Conservation (phyloP, 83 land plant species). For the Isoetes engelmannii region DNA sequence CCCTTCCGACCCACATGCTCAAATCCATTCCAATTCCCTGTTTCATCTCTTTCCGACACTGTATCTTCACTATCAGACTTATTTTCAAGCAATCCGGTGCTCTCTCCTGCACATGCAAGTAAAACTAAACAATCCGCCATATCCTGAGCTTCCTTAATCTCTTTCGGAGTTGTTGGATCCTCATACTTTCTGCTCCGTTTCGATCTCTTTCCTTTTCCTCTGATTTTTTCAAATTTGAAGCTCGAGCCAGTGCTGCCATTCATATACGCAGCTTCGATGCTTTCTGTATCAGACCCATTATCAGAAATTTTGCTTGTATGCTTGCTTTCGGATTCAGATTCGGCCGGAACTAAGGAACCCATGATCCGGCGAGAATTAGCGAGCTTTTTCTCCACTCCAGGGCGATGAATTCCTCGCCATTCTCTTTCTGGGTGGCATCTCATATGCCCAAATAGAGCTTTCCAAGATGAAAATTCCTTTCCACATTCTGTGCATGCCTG, state of each 20-base stretch:
- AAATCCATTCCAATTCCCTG: not conserved
- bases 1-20: not conserved
- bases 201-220: not conserved
- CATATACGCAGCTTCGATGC: not conserved
- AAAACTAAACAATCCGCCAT: conserved; percentile 33
- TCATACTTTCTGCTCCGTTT: conserved; percentile 5
- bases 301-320: not conserved
- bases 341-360: conserved; percentile 13
- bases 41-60: not conserved
- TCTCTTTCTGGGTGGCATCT: conserved; percentile 49
- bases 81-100: not conserved
- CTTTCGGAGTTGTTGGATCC: not conserved
- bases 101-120: conserved; percentile 15
- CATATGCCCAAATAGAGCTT: conserved; percentile 46
- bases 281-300: not conserved
- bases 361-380: not conserved
- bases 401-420: conserved; percentile 62
- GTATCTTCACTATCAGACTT: not conserved
- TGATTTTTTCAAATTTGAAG: not conserved
- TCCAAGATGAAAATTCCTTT: conserved; percentile 47
- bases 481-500: conserved; percentile 50
- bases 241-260: not conserved
- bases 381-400: not conserved
- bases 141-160: conserved; percentile 30
- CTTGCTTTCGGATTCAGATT: not conserved